phyloP scores from a whole-genome alignment of 352 stramenopile genomes.

The Phytophthora crassamura region DNA sequence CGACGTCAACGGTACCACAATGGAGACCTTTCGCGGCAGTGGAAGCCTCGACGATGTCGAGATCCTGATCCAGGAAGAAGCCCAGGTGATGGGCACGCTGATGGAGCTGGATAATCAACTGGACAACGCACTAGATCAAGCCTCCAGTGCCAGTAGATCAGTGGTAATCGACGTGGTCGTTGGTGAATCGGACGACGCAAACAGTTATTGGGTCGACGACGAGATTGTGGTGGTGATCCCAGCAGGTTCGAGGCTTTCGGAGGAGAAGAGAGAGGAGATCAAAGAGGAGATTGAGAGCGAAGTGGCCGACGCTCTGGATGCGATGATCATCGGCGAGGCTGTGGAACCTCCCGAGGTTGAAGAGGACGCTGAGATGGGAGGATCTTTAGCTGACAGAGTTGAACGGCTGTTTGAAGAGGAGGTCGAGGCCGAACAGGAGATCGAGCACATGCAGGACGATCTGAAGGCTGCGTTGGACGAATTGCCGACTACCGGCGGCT shows the following conservation, averaged over 20 bases:
- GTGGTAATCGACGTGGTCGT: conserved; percentile 27
- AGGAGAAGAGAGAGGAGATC: conserved; percentile 19
- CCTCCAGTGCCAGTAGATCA: conserved; percentile 14
- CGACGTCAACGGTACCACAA: conserved; percentile 13
- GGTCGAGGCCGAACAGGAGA: conserved; percentile 16
- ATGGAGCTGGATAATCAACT: conserved; percentile 26
- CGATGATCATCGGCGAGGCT: conserved; percentile 13
- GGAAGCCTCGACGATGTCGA: conserved; percentile 19
- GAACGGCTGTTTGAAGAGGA: conserved; percentile 27
- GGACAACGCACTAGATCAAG: neutral
- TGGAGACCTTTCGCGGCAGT: neutral
- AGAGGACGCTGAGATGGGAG: neutral
- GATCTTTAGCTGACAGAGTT: conserved; percentile 8
- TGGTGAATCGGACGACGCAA: neutral
- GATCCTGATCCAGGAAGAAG: conserved; percentile 22
- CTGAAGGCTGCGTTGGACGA: conserved; percentile 9
- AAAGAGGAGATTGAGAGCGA: conserved; percentile 21
- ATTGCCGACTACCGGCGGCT: neutral
- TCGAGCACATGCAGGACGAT: conserved; percentile 21
- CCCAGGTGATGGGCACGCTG: conserved; percentile 23
- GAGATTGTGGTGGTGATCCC: conserved; percentile 26
- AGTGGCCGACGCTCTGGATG: conserved; percentile 20
- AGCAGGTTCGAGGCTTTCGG: conserved; percentile 11
- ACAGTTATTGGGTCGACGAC: conserved; percentile 15
- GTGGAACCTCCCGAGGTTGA: neutral